A percentile compares a stretch with the other conserved stretches of the same genome.
Conservation (phyloP, 2,329 filamentous ascomycete species). For the Stylonectria norvegica region DNA sequence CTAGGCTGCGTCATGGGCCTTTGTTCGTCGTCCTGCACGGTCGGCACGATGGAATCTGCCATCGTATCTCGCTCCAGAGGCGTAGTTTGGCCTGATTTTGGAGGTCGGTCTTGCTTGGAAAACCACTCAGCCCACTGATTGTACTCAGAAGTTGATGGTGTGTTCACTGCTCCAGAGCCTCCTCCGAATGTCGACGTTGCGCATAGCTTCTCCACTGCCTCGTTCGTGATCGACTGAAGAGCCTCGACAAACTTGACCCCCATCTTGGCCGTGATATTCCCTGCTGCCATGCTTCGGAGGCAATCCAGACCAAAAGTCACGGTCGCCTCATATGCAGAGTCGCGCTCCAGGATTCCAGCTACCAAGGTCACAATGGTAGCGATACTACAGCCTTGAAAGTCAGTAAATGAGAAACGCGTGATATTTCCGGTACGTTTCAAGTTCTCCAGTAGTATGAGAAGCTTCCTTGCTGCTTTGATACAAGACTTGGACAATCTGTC, state of each 20-base stretch:
- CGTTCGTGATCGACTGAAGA: constrained; percentile 19
- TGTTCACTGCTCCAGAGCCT: neutral
- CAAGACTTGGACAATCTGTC: constrained; percentile 25
- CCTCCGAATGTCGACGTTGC: neutral
- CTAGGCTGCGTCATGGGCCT: neutral
- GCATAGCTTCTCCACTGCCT: constrained; percentile 17
- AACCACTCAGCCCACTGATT: constrained; percentile 23
- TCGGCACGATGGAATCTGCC: no score
- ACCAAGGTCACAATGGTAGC: constrained; percentile 35
- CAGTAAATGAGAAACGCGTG: constrained; percentile 37
- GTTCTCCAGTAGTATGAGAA: constrained; percentile 31
- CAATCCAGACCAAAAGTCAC: constrained; percentile 32
- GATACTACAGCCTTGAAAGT: constrained; percentile 38
- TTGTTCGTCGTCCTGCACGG: neutral
- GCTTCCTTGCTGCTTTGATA: constrained; percentile 30
- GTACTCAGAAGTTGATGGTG: constrained; percentile 9
- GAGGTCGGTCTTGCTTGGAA: constrained; percentile 6
- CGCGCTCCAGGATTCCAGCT: constrained; percentile 33
- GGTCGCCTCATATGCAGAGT: constrained; percentile 28
- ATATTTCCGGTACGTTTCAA: constrained; percentile 28
- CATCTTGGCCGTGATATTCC: constrained; percentile 25
- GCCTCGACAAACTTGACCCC: constrained; percentile 26
- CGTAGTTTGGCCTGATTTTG: no score
- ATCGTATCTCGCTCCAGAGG: no score
- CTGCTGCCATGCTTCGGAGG: constrained; percentile 33